Conservation (phyloP, 768 basidiomycete species). For the Clavulina sp. region DNA sequence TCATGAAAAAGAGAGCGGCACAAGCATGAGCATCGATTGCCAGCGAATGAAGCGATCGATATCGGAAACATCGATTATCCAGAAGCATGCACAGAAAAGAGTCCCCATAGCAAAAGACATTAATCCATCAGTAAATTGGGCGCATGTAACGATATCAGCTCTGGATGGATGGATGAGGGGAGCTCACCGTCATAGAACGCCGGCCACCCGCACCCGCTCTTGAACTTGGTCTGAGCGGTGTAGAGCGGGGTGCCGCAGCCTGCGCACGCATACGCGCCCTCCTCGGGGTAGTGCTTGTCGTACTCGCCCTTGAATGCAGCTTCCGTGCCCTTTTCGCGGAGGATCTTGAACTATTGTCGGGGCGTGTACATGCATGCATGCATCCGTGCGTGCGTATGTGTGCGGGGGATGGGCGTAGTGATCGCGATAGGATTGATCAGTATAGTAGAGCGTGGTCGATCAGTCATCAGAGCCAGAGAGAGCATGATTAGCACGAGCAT, state of each 20-base stretch:
- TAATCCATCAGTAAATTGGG: too few species aligned
- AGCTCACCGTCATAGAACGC: constrained; percentile 78
- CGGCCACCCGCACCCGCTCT: constrained; percentile 94
- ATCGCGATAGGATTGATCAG: too few species aligned
- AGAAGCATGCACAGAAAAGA: too few species aligned
- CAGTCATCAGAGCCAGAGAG: not conserved
- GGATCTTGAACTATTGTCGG: constrained; percentile 70
- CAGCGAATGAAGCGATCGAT: too few species aligned
- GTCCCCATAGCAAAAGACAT: too few species aligned
- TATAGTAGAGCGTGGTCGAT: not conserved
- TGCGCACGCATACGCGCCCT: constrained; percentile 62
- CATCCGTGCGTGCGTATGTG: not conserved
- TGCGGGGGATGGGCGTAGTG: too few species aligned
- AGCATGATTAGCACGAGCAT: not conserved
- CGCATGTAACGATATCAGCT: too few species aligned
- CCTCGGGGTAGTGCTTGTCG: constrained; percentile 37
- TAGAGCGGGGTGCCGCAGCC: constrained; percentile 74
- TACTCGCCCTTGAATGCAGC: constrained; percentile 59
- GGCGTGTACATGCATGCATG: not conserved
- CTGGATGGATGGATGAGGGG: too few species aligned
- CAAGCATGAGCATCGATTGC: too few species aligned
- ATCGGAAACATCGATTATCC: too few species aligned
- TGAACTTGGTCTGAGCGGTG: constrained; percentile 78
- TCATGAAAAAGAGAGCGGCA: too few species aligned
- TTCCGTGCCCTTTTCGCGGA: constrained; percentile 83